phyloP scores from a whole-genome alignment of 2,329 filamentous ascomycete species.

The Colletotrichum caudatum region DNA sequence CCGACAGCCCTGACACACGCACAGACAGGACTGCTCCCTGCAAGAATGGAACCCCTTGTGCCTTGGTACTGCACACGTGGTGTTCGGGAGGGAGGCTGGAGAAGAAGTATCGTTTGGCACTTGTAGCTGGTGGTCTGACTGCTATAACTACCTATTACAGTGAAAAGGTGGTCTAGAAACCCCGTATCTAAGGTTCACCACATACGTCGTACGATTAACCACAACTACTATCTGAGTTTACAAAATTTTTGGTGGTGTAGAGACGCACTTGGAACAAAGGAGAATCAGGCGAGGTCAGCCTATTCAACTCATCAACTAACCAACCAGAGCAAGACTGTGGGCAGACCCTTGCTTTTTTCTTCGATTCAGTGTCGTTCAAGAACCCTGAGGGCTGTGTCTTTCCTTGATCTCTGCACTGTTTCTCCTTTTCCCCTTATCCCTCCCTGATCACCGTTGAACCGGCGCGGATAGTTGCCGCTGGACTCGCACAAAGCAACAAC shows the following conservation, averaged over 20 bases:
- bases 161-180: too few relatives aligned
- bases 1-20: background rate
- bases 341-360: conserved; percentile 21
- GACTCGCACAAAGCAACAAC: background rate
- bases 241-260: too few relatives aligned
- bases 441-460: background rate
- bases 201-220: too few relatives aligned
- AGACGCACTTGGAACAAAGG: background rate
- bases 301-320: background rate
- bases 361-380: conserved; percentile 15
- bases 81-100: background rate
- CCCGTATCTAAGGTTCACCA: too few relatives aligned
- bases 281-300: background rate
- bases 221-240: too few relatives aligned
- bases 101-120: background rate
- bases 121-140: background rate
- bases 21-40: conserved; percentile 11
- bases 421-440: background rate
- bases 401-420: background rate
- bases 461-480: background rate
- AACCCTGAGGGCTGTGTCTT: background rate
- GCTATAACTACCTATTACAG: background rate
- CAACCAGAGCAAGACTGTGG: background rate
- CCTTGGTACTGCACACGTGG: conserved; percentile 12
- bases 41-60: conserved; percentile 12